Evolutionary conservation across 768 basidiomycete genomes (phyloP), one percentile per base, ranked within the genome.

Genomic region (Rhizopogon roseolus): DNA sequence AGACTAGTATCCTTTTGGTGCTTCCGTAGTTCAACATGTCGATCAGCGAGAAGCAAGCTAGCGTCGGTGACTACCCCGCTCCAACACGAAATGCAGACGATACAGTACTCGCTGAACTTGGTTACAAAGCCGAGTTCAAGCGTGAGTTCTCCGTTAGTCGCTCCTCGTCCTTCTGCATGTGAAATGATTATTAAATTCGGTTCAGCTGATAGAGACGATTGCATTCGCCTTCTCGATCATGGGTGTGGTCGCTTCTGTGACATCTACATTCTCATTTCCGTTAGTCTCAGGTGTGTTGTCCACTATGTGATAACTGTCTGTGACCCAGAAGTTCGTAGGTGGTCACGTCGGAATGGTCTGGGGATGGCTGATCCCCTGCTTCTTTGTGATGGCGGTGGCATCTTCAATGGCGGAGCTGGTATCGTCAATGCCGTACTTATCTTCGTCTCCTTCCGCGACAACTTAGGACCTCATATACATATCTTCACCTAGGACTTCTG

Each of bases 261-360:
- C 86, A 3, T 85, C 86, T 3, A 86, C 84, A 2, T 69, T 84
- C 38, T 78, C 77, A 1, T 89, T 89, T 66, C 80, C 79, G 0
- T 74, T 89, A 6, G 67, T 78, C 5, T 80, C 81, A 53, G 83
- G 84, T 82, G 52, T n/a, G 76, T 61, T 61, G 14, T 11, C 29
- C 43, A 27, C 38, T 19, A 10, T 29, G 52, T 25, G 27, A 27
- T 37, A 17, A 34, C 2, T 19, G n/a, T 41, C 10, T 16, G 3
- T 44, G 34, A 50, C 51, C 39, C 17, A 32, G 49, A 51, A 27
- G 42, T 29, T 1, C 6, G 10, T 49, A 82, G 87, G 87, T 51
- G 87, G 87, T 3, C 86, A 89, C 67, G 85, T 86, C 22, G 87
- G 87, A 14, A 81, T 89, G 77, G 79, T 88, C 17, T 88, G 82